phyloP scores from a whole-genome alignment of 371 early-diverging fungal species.

The Mortierella sp. region DNA sequence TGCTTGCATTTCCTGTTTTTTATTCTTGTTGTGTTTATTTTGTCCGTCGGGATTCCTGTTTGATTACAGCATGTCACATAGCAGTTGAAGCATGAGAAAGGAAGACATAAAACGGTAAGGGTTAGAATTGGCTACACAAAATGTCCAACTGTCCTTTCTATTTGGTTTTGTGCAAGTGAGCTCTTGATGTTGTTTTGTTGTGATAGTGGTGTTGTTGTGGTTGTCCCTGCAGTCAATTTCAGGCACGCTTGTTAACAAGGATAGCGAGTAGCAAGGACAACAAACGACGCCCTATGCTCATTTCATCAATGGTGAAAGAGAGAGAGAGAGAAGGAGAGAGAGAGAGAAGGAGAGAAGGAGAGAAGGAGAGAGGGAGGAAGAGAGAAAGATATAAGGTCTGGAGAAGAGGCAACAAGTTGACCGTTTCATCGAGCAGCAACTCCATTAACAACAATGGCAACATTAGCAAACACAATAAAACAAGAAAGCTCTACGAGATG shows the following conservation, averaged over 20 bases:
- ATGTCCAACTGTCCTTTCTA: not conserved
- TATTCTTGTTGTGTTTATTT: not conserved
- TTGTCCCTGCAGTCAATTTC: not conserved
- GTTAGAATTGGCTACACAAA: not conserved
- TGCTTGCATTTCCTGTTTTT: not conserved
- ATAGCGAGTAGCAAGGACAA: no score
- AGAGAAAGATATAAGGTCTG: no score
- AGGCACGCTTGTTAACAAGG: not conserved
- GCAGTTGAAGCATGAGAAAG: not conserved
- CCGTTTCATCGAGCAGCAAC: not conserved
- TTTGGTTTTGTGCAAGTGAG: not conserved
- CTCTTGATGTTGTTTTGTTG: not conserved
- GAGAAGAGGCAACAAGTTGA: no score
- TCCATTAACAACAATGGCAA: not conserved
- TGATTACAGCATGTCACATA: constrained; percentile 13
- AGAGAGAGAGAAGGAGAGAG: not conserved
- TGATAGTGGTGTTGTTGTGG: no score
- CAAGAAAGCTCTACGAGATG: not conserved
- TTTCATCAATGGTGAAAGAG: not conserved
- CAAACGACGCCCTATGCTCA: not conserved
- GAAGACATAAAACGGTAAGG: not conserved
- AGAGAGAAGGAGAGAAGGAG: no score
- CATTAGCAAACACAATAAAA: not conserved
- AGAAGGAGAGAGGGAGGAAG: not conserved
- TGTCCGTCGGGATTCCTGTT: not conserved